Evolutionary conservation across 148 eudicot species (phyloP).

Genomic region (Cornus controversa): DNA sequence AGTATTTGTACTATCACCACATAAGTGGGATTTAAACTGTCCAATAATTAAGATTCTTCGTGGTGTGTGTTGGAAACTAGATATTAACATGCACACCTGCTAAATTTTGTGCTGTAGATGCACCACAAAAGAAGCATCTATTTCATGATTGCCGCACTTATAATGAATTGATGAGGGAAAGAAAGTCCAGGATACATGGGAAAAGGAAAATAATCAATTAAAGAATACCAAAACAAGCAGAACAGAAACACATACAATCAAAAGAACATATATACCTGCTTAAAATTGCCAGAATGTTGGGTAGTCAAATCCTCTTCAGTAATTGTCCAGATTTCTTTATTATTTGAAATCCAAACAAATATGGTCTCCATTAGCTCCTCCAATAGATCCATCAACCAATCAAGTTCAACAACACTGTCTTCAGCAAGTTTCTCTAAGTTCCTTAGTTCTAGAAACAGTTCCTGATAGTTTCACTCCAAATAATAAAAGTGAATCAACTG

Average conservation of each 20-base stretch:
- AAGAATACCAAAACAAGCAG: background rate
- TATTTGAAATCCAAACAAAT: conserved; percentile 34
- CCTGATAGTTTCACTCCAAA: conserved; percentile 29
- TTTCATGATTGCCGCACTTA: background rate
- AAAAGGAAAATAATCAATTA: background rate
- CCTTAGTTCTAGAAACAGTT: conserved; percentile 33
- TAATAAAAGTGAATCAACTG: background rate
- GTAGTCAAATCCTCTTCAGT: conserved; percentile 21
- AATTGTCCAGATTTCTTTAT: conserved; percentile 21
- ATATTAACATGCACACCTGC: background rate
- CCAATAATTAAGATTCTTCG: no score
- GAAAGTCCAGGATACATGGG: background rate
- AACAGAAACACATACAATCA: background rate
- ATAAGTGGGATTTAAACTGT: background rate
- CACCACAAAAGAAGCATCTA: background rate
- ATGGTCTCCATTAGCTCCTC: conserved; percentile 32
- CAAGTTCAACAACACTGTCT: conserved; percentile 27
- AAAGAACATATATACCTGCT: conserved; percentile 31
- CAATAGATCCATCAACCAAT: conserved; percentile 30
- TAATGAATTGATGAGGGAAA: background rate
- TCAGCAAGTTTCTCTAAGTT: conserved; percentile 40
- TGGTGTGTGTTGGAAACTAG: background rate
- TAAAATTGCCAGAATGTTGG: conserved; percentile 18
- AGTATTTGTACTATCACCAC: background rate
- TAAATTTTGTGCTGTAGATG: background rate